These are phyloP conservation scores for Xylaria grammica DNA, from an alignment of 495 filamentous ascomycete species.

Conservation along the genomic window DNA sequence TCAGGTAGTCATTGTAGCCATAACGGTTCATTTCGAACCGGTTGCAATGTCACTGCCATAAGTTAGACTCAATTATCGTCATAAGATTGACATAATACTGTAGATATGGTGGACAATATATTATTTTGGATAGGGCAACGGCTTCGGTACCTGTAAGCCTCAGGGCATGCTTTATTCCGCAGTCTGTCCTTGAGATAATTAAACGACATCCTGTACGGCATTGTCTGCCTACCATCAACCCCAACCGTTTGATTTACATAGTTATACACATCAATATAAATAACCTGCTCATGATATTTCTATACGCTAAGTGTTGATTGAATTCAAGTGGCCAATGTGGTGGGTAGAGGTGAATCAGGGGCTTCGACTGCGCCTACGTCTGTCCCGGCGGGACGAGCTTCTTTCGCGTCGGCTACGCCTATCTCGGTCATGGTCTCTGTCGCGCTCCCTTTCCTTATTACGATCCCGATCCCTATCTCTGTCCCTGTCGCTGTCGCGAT, in stretches of 20 bases:
- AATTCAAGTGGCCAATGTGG: neutral
- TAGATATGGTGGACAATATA: no score
- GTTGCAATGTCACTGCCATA: no score
- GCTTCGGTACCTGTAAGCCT: no score
- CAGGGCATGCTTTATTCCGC: no score
- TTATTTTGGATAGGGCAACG: no score
- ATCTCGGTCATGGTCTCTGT: conserved; percentile 33
- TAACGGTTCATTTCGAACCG: no score
- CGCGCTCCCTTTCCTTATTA: conserved; percentile 33
- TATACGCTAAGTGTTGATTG: neutral
- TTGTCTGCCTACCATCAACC: no score
- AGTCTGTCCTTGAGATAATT: no score
- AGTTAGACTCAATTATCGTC: no score
- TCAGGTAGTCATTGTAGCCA: no score
- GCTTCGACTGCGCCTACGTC: conserved; percentile 35
- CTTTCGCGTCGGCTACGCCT: conserved; percentile 33
- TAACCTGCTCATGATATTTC: neutral
- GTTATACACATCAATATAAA: neutral
- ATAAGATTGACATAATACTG: no score
- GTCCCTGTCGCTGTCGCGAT: conserved; percentile 5
- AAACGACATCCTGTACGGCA: no score
- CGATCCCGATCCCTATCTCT: conserved; percentile 38
- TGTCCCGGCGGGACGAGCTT: conserved; percentile 34
- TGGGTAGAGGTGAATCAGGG: conserved; percentile 14
- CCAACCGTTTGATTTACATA: neutral